Percentiles rank a stretch among this genome's conserved stretches.
phyloP scores from a whole-genome alignment of 148 eudicot species.

The Arbutus unedo region DNA sequence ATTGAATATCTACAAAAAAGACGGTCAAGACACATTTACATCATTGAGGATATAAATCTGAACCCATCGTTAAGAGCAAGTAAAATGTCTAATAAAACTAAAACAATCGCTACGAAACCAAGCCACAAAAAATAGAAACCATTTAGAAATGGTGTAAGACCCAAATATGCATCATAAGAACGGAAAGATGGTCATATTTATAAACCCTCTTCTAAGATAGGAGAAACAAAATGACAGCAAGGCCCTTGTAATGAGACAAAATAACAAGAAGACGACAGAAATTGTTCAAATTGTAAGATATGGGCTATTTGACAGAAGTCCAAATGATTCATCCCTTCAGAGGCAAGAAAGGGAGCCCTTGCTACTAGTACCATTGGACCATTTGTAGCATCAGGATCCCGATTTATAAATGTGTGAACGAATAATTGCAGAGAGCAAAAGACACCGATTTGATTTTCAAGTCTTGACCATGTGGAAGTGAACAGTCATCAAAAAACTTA shows the following conservation, averaged over 20 bases:
- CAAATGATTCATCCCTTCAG: neutral
- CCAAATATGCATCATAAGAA: neutral
- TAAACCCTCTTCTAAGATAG: neutral
- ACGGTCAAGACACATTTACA: neutral
- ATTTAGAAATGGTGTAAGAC: neutral
- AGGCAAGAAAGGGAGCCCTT: neutral
- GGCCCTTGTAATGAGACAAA: neutral
- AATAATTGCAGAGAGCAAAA: neutral
- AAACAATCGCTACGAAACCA: neutral
- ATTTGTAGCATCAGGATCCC: neutral
- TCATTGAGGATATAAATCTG: neutral
- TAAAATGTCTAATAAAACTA: neutral
- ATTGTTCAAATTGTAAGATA: neutral
- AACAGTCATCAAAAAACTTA: neutral
- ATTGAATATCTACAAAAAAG: conserved; percentile 58
- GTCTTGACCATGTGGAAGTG: neutral
- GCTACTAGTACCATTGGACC: neutral
- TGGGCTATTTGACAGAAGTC: neutral
- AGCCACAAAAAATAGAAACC: neutral
- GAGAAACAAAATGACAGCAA: neutral
- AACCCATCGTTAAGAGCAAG: neutral
- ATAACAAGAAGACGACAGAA: neutral
- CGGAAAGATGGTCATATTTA: conserved; percentile 7
- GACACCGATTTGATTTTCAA: neutral
- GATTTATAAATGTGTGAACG: neutral